Evolutionary conservation across 2,329 filamentous ascomycete species (phyloP), one percentile per base, ranked within the genome.

Genomic region (Botrytis hyacinthi): DNA sequence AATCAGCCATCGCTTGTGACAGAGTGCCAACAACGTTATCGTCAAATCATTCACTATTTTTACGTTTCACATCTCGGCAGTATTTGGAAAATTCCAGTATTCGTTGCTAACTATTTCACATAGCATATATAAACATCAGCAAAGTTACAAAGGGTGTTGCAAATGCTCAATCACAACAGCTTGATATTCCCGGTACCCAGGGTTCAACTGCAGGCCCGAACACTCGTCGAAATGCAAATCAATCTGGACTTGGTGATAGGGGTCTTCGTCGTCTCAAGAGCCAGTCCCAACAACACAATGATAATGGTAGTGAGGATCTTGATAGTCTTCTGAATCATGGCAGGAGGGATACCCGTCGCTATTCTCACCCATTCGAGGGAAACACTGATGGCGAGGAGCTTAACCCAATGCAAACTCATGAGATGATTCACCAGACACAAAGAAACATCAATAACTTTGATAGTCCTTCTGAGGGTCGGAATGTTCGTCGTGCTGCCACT

Each of bases 71-170:
- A 32, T 2, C 16, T 44, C 14, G 10, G n/a, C 9, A 51, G n/a
- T 32, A 14, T n/a, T 10, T 57, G n/a, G 12, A 14, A 32, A 32
- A 29, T 8, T 57, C 22, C n/a, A 42, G 8, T 32, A 18, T 32
- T 57, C 18, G n/a, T 32, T 6, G 37, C 66, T 69, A 32, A 69
- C 18, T 32, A 57, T 57, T 29, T 69, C n/a, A 69, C 37, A 8
- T 57, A 69, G 66, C 48, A 26, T 69, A 69, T 16, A 57, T 57
- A 10, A 69, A 9, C 48, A 69, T 69, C 10, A 69, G 66, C n/a
- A 37, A 42, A 57, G 35, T 5, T 32, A 8, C 26, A 69, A 57
- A 20, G 26, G 48, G 51, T 32, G n/a, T 32, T 48, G 7, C 37
- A 9, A 57, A 69, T 9, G 48, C 9, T 32, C n/a, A 42, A 26